Conservation (phyloP, 371 early-diverging fungal genomes). For the Mortierella sp. region DNA sequence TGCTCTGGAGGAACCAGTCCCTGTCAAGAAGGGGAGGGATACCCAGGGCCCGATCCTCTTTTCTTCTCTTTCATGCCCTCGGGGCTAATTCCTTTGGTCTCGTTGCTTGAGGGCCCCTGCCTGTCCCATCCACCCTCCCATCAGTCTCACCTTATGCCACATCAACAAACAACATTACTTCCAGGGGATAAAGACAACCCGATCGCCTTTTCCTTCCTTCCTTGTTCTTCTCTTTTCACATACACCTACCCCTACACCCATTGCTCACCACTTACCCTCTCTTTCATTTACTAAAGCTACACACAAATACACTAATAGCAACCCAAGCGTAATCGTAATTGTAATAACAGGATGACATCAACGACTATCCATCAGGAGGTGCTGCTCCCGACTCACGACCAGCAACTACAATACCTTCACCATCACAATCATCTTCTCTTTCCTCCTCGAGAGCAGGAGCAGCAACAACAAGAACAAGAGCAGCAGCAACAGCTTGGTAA, state of each 20-base stretch:
- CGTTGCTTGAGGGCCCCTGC: neutral
- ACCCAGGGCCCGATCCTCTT: slow-evolving; percentile 11
- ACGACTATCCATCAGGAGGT: neutral
- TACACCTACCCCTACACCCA: neutral
- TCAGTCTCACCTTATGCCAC: neutral
- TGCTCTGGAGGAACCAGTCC: neutral
- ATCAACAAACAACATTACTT: neutral
- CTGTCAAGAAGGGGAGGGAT: neutral
- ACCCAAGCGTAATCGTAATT: neutral
- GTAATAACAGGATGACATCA: neutral
- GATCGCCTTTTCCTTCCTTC: neutral
- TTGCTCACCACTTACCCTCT: neutral
- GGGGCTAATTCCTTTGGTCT: neutral
- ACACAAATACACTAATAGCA: neutral
- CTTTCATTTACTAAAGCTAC: neutral
- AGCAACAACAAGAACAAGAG: neutral
- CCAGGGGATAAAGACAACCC: neutral
- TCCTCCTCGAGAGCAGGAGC: neutral
- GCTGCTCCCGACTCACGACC: neutral
- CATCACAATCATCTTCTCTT: neutral
- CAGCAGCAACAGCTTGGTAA: neutral
- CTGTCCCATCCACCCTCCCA: neutral
- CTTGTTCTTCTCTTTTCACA: neutral
- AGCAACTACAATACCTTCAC: neutral
- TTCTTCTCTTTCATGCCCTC: neutral